These are phyloP conservation scores for Lentinula guzmanii DNA, from an alignment of 768 basidiomycete species.

Conservation along the genomic window DNA sequence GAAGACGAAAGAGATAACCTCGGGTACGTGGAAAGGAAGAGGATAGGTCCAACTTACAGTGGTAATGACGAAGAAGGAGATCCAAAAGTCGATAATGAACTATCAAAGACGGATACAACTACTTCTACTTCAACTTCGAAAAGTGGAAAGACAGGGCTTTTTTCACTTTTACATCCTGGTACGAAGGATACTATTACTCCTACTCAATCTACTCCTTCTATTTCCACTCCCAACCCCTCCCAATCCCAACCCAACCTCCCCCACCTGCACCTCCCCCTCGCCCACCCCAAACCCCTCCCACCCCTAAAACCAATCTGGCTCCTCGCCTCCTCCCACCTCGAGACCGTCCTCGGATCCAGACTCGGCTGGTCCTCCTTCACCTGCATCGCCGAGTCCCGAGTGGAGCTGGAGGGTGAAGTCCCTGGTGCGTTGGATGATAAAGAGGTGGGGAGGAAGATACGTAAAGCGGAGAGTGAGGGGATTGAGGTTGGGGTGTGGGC, in stretches of 20 bases:
- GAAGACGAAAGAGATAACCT: not conserved
- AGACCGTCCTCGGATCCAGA: not conserved
- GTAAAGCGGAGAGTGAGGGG: not conserved
- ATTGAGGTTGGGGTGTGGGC: not conserved
- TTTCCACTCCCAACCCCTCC: not conserved
- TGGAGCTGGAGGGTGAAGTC: not conserved
- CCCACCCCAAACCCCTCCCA: not conserved
- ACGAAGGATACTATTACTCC: too few relatives aligned
- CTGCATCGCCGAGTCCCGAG: slow-evolving; percentile 1
- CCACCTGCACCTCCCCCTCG: not conserved
- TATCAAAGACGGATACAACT: too few relatives aligned
- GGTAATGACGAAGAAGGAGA: not conserved
- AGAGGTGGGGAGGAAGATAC: not conserved
- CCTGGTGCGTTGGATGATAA: not conserved
- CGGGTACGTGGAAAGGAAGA: not conserved
- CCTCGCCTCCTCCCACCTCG: not conserved
- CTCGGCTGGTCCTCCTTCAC: not conserved
- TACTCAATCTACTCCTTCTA: too few relatives aligned
- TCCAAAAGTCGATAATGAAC: not conserved
- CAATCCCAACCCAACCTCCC: not conserved
- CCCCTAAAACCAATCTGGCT: slow-evolving; percentile 1
- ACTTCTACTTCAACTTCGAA: too few relatives aligned
- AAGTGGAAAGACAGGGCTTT: too few relatives aligned
- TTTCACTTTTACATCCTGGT: too few relatives aligned
- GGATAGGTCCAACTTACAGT: not conserved